These are phyloP conservation scores for Citrus hindsii DNA, from an alignment of 345 rosid genomes.

Conservation along the genomic window DNA sequence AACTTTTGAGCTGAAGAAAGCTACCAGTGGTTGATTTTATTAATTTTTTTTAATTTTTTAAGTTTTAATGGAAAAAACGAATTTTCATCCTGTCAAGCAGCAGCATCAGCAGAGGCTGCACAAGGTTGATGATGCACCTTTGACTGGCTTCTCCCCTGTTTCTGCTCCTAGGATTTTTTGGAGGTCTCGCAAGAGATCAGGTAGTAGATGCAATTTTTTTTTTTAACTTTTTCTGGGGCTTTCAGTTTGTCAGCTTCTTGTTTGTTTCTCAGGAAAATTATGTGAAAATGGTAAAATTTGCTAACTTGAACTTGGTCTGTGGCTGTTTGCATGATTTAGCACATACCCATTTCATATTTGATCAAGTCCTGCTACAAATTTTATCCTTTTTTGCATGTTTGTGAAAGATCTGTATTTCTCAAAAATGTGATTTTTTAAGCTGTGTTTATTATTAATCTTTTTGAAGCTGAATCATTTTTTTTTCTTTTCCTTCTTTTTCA, in stretches of 20 bases:
- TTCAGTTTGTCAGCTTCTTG: not conserved
- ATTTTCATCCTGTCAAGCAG: not conserved
- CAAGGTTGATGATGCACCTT: conserved; percentile 31
- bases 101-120: not conserved
- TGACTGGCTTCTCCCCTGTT: conserved; percentile 72
- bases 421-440: not conserved
- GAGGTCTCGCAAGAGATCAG: conserved; percentile 82
- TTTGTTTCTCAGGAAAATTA: conserved; percentile 1
- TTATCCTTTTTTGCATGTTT: not conserved
- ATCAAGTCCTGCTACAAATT: not conserved
- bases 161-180: conserved; percentile 65
- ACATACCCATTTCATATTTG: not conserved
- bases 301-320: not conserved
- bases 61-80: conserved; percentile 33
- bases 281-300: not conserved
- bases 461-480: too few relatives aligned
- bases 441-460: not conserved
- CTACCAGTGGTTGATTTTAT: not conserved
- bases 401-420: not conserved
- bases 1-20: not conserved
- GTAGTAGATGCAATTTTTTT: conserved; percentile 17
- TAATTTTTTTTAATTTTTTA: not conserved
- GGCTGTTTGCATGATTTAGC: not conserved
- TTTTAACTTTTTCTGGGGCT: not conserved
- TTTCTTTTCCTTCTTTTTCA: too few relatives aligned